phyloP scores from a whole-genome alignment of 83 land plant genomes.

The Diphasiastrum complanatum region DNA sequence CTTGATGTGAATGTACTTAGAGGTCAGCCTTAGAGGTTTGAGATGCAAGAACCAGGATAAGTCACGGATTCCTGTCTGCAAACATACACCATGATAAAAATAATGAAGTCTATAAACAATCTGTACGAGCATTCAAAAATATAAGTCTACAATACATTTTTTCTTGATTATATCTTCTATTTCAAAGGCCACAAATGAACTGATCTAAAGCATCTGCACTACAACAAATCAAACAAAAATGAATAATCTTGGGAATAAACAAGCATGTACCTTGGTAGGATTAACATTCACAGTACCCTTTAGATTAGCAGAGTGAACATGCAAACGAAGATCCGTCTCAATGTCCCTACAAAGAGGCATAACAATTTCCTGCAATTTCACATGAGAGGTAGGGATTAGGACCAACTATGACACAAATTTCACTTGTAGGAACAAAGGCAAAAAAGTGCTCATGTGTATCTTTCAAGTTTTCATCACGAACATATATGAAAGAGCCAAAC shows the following conservation, averaged over 20 bases:
- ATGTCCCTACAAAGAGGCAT: slow-evolving; percentile 51
- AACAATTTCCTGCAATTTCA: slow-evolving; percentile 38
- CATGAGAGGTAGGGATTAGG: too few relatives aligned
- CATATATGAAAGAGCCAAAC: too few relatives aligned
- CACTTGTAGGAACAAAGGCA: slow-evolving; percentile 3
- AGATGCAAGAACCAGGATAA: slow-evolving; percentile 46
- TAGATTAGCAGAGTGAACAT: slow-evolving; percentile 52
- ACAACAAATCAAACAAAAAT: neutral
- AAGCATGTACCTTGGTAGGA: slow-evolving; percentile 45
- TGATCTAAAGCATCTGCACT: neutral
- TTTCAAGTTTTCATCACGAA: too few relatives aligned
- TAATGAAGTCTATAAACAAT: neutral
- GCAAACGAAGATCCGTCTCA: slow-evolving; percentile 55
- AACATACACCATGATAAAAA: neutral
- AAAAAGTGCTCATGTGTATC: neutral
- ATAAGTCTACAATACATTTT: neutral
- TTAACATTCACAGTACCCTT: slow-evolving; percentile 49
- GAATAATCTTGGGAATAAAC: neutral
- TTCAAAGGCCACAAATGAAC: neutral
- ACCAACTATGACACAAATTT: too few relatives aligned
- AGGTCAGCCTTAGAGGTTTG: slow-evolving; percentile 37
- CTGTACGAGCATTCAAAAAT: too few relatives aligned
- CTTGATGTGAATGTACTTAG: slow-evolving; percentile 43
- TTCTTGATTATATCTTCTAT: neutral
- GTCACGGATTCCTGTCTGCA: slow-evolving; percentile 53